A percentile compares a stretch with the other conserved stretches of the same genome.
phyloP scores from a whole-genome alignment of 139 green algal genomes.

The Tetraselmis striata region DNA sequence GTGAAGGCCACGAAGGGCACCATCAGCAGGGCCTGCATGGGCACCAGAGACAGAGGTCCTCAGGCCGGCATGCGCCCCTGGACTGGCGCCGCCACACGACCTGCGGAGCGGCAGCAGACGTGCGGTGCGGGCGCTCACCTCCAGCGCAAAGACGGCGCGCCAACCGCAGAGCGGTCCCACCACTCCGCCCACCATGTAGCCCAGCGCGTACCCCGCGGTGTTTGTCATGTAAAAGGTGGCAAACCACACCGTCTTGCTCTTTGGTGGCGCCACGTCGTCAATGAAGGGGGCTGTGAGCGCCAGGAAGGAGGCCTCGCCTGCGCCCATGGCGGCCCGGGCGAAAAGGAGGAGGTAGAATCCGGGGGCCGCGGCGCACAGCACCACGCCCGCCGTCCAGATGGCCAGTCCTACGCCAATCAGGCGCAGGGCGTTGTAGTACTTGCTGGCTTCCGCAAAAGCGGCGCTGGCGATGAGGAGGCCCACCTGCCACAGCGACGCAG shows the following conservation, averaged over 20 bases:
- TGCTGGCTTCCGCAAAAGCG: slow-evolving; percentile 78
- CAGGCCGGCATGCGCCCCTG: no score
- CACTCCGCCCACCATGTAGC: slow-evolving; percentile 76
- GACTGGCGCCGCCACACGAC: no score
- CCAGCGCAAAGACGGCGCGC: slow-evolving; percentile 75
- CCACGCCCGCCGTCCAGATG: slow-evolving; percentile 69
- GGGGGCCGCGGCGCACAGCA: slow-evolving; percentile 55
- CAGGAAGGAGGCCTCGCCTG: slow-evolving; percentile 92
- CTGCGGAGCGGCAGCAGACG: slow-evolving; percentile 9
- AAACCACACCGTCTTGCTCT: slow-evolving; percentile 71
- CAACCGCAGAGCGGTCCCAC: slow-evolving; percentile 55
- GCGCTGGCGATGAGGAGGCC: slow-evolving; percentile 84
- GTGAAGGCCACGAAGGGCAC: not conserved
- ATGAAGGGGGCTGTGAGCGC: slow-evolving; percentile 91
- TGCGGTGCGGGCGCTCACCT: slow-evolving; percentile 36
- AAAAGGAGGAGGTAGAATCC: slow-evolving; percentile 57
- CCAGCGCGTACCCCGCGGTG: slow-evolving; percentile 44
- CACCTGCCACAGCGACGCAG: no score
- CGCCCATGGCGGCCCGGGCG: slow-evolving; percentile 71
- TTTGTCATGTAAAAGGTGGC: slow-evolving; percentile 31
- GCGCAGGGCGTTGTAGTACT: slow-evolving; percentile 49
- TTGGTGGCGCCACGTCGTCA: slow-evolving; percentile 77
- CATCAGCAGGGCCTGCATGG: not conserved
- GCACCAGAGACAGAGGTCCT: no score
- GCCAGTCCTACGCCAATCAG: slow-evolving; percentile 82